Base-by-base conservation (phyloP, 352 stramenopile species). In the Pythium volutum region DNA sequence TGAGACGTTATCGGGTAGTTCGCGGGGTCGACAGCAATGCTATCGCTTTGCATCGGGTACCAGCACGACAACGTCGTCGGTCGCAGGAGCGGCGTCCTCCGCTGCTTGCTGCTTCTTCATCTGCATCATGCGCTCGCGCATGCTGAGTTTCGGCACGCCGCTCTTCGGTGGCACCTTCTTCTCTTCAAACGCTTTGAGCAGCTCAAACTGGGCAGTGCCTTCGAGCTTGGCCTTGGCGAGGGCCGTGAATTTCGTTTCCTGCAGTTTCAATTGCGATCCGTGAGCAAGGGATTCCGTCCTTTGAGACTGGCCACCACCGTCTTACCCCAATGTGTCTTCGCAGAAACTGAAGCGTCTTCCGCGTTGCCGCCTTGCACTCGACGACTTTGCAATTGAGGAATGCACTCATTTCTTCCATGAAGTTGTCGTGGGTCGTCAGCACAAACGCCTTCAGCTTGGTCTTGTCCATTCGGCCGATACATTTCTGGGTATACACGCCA, bases 381-480 rank as follows among this genome's bases (percentile, higher is more conserved):
- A 91, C 77, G 20, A 88, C 74, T 57, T 81, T 84, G 59, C 81
- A 91, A 54, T 81, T 83, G 9, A 91, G 64, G 33, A 91, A 79
- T 7, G 60, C 61, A 11, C 60, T 76, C 63, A 91, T 72, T 36
- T 89, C 75, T 12, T 82, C 67, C 20, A 87, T 63, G 26, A 91
- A 87, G 0, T 68, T 70, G 29, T 57, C 50, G 27, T 79, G 73
- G 6, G 64, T 74, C 0, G 64, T 74, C 0, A 71, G 52, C 34
- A 81, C 73, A 48, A 88, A 78, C 38, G 52, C 22, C 34, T 76
- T 69, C 8, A 88, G 61, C 11, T 71, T 54, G 0, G 59, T 43
- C 39, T 58, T 70, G 31, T 84, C 70, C 73, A 90, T 78, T 1
- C 66, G 55, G 25, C 71, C 58, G 11, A 90, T 58, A 55, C 79